These are phyloP conservation scores for Silene vulgaris DNA, from an alignment of 179 eudicot species.

Conservation along the genomic window DNA sequence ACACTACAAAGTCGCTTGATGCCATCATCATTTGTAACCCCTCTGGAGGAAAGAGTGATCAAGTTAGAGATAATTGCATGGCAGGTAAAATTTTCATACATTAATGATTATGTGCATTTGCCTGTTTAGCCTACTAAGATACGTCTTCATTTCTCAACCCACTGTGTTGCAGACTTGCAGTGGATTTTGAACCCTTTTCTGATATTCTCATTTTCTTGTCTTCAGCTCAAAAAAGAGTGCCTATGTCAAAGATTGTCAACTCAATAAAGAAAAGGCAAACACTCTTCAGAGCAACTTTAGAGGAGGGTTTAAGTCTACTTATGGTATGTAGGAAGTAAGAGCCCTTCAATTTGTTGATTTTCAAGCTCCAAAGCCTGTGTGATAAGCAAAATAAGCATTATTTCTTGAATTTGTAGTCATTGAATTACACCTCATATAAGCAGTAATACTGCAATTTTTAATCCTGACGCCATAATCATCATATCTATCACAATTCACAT, in stretches of 20 bases:
- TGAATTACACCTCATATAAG: constrained; percentile 1
- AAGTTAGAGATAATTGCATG: constrained; percentile 21
- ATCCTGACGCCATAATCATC: no score
- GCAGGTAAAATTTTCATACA: constrained; percentile 23
- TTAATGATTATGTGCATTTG: constrained; percentile 4
- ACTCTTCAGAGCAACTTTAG: constrained; percentile 44
- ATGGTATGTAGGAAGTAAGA: constrained; percentile 37
- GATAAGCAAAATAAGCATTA: neutral
- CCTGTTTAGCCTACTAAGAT: constrained; percentile 7
- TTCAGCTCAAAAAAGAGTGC: constrained; percentile 34
- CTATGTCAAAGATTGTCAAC: constrained; percentile 35
- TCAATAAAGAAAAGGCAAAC: constrained; percentile 63
- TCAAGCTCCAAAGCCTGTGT: neutral
- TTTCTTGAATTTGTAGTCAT: neutral
- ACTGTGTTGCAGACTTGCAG: neutral
- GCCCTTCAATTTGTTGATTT: neutral
- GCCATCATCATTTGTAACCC: constrained; percentile 38
- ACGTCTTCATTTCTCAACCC: neutral
- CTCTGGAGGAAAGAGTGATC: constrained; percentile 26
- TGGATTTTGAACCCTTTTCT: constrained; percentile 9
- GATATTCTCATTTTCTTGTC: constrained; percentile 3
- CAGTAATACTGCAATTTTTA: neutral
- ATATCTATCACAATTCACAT: no score
- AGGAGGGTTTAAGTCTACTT: constrained; percentile 34
- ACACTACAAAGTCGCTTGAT: constrained; percentile 27